Evolutionary conservation across 2,329 filamentous ascomycete species (phyloP).

Genomic region (Camillea tinctor): DNA sequence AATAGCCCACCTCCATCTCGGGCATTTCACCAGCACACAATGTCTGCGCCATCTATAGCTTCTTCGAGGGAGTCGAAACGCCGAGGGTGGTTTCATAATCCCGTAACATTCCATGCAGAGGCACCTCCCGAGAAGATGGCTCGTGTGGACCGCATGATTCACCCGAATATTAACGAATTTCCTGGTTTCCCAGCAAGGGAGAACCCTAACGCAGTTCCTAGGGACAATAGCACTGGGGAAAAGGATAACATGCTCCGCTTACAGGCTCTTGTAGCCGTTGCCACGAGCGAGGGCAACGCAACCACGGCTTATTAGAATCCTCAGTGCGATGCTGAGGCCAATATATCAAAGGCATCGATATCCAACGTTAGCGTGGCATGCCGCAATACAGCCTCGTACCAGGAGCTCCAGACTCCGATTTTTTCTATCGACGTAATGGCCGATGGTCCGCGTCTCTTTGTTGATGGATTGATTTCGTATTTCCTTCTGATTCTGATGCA

Average conservation of each 20-base stretch:
- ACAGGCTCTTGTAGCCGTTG: slow-evolving; percentile 64
- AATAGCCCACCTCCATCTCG: slow-evolving; percentile 13
- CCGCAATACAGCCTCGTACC: not conserved
- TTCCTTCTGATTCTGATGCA: slow-evolving; percentile 15
- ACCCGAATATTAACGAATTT: slow-evolving; percentile 55
- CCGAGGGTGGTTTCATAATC: slow-evolving; percentile 70
- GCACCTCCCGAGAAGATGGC: slow-evolving; percentile 40
- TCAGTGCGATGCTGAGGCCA: not conserved
- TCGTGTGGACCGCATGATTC: slow-evolving; percentile 56
- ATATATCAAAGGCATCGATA: not conserved
- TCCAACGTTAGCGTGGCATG: slow-evolving; percentile 2
- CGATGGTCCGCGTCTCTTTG: not conserved
- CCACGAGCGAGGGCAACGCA: slow-evolving; percentile 53
- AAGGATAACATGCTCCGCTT: slow-evolving; percentile 53
- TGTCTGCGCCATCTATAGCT: slow-evolving; percentile 56
- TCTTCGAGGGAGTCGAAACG: slow-evolving; percentile 62
- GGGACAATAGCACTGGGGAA: slow-evolving; percentile 33
- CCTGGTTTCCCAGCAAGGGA: slow-evolving; percentile 48
- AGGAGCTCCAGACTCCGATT: slow-evolving; percentile 5
- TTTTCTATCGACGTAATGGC: slow-evolving; percentile 8
- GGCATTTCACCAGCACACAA: slow-evolving; percentile 54
- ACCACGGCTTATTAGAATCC: slow-evolving; percentile 31
- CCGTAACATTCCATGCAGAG: slow-evolving; percentile 38
- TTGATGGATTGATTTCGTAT: slow-evolving; percentile 3
- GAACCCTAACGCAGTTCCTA: slow-evolving; percentile 31